Evolutionary conservation across 495 filamentous ascomycete genomes (phyloP).

Genomic region (Tuber brumale): DNA sequence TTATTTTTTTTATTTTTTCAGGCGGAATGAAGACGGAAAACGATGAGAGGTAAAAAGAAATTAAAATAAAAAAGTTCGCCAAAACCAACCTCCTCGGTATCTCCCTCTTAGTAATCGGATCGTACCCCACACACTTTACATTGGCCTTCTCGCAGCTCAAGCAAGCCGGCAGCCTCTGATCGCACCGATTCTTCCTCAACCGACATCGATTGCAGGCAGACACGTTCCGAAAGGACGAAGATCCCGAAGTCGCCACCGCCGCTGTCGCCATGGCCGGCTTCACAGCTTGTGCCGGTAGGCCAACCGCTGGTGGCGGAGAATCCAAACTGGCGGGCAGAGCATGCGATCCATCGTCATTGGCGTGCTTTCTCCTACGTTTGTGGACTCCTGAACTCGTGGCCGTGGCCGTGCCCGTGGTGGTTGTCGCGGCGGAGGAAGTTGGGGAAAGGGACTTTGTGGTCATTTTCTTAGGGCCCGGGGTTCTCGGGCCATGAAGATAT

Average conservation of each 20-base stretch:
- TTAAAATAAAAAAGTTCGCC: slow-evolving; percentile 15
- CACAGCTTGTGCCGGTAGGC: slow-evolving; percentile 3
- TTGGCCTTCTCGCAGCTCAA: slow-evolving; percentile 83
- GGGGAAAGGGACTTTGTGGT: slow-evolving; percentile 1
- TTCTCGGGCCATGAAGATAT: not conserved
- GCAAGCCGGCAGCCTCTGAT: slow-evolving; percentile 84
- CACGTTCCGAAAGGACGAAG: slow-evolving; percentile 78
- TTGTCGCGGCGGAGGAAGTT: not conserved
- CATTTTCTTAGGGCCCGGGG: not conserved
- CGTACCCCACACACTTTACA: slow-evolving; percentile 86
- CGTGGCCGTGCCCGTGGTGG: not conserved
- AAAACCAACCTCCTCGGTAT: slow-evolving; percentile 67
- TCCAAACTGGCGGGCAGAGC: slow-evolving; percentile 14
- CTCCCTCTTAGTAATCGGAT: slow-evolving; percentile 89
- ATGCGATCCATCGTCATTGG: slow-evolving; percentile 31
- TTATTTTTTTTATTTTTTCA: not conserved
- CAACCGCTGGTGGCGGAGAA: slow-evolving; percentile 21
- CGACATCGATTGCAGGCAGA: slow-evolving; percentile 92
- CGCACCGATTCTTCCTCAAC: slow-evolving; percentile 87
- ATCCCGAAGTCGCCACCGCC: slow-evolving; percentile 30
- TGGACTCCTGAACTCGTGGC: slow-evolving; percentile 26
- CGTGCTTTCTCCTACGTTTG: slow-evolving; percentile 36
- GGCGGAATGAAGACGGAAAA: slow-evolving; percentile 10
- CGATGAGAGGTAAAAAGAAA: slow-evolving; percentile 5
- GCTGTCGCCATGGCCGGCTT: slow-evolving; percentile 26